Evolutionary conservation across 768 basidiomycete species (phyloP).

Genomic region (Calocybe cyanea): DNA sequence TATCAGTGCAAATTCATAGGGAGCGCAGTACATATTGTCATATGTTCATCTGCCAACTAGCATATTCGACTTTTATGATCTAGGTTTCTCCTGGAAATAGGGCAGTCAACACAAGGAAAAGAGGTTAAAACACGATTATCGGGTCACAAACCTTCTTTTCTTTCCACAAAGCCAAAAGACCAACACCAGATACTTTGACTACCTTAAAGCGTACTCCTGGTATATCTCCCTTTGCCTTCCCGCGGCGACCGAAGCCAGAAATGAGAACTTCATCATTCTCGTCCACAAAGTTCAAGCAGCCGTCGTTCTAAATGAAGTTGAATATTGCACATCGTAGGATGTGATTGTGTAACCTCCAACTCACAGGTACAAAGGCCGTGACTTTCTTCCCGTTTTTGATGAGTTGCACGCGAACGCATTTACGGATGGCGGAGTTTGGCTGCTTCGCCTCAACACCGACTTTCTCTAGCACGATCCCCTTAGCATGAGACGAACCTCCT

Average conservation of each 20-base stretch:
- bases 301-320: conserved; percentile 66
- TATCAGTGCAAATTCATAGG: conserved; percentile 7
- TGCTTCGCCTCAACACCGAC: conserved; percentile 99
- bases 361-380: conserved; percentile 97
- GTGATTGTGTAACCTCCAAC: conserved; percentile 26
- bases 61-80: conserved; percentile 34
- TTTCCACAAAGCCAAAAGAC: conserved; percentile 96
- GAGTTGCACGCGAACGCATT: conserved; percentile 99
- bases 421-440: conserved; percentile 99
- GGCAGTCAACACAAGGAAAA: background rate
- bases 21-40: conserved; percentile 14
- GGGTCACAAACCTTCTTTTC: conserved; percentile 85
- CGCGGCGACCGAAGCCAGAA: conserved; percentile 99
- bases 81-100: conserved; percentile 66
- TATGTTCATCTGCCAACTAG: background rate
- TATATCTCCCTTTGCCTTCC: conserved; percentile 99
- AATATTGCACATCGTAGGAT: conserved; percentile 1
- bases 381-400: conserved; percentile 99
- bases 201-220: conserved; percentile 99
- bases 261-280: conserved; percentile 99
- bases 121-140: background rate
- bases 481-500: conserved; percentile 98
- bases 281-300: conserved; percentile 97
- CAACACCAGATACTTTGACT: conserved; percentile 99
- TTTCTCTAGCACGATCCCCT: conserved; percentile 99